Conservation (phyloP, 2,329 filamentous ascomycete genomes). For the Emericellopsis cladophorae region DNA sequence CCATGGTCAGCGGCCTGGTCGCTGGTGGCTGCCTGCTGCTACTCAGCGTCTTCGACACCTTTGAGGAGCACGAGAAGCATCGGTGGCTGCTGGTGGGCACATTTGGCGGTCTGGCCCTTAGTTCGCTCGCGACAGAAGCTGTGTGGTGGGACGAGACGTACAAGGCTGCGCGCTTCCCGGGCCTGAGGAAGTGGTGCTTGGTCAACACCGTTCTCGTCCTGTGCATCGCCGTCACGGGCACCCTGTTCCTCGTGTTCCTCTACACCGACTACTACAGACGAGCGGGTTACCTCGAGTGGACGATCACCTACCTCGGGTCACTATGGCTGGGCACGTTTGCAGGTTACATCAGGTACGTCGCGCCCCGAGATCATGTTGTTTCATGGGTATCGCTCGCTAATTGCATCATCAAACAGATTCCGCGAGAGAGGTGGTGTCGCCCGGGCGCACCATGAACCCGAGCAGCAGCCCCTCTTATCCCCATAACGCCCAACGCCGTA, state of each 20-base stretch:
- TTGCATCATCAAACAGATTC: neutral
- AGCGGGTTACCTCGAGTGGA: constrained; percentile 2
- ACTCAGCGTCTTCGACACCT: constrained; percentile 4
- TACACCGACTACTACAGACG: constrained; percentile 2
- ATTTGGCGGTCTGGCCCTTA: constrained; percentile 2
- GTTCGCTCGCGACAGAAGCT: constrained; percentile 1
- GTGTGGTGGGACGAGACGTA: constrained; percentile 5
- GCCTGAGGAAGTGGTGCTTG: constrained; percentile 4
- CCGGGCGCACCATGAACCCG: neutral
- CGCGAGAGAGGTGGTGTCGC: constrained; percentile 2
- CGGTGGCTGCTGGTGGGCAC: constrained; percentile 2
- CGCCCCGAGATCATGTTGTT: neutral
- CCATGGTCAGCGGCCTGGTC: constrained; percentile 2
- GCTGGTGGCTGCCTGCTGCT: constrained; percentile 2
- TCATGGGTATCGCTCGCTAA: neutral
- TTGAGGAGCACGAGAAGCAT: constrained; percentile 4
- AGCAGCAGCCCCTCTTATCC: neutral
- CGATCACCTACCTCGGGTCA: constrained; percentile 3
- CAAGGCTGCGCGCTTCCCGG: constrained; percentile 3
- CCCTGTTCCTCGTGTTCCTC: constrained; percentile 2
- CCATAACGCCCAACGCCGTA: neutral
- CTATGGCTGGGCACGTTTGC: constrained; percentile 5
- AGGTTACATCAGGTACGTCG: constrained; percentile 1
- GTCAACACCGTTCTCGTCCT: constrained; percentile 3
- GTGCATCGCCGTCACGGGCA: constrained; percentile 1